Evolutionary conservation across 495 filamentous ascomycete genomes (phyloP).

Genomic region (Cercophora sp.): DNA sequence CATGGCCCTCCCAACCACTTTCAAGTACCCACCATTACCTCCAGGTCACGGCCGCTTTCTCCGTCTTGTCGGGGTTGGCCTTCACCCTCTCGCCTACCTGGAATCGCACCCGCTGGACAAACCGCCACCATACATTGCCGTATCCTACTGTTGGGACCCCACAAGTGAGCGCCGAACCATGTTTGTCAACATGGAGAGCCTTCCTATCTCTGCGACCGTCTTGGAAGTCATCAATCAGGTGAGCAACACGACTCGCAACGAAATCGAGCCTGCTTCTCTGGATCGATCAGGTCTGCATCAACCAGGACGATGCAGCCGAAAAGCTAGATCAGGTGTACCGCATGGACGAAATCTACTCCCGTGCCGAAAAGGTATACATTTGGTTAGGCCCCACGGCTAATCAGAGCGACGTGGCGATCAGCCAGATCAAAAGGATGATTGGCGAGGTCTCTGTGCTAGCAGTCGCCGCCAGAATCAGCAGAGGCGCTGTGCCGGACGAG

Average conservation of each 20-base stretch:
- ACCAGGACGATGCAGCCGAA: conserved; percentile 22
- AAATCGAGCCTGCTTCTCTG: neutral
- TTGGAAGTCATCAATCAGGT: neutral
- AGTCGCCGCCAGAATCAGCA: neutral
- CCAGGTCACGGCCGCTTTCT: neutral
- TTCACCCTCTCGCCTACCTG: neutral
- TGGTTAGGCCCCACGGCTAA: neutral
- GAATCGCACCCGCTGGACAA: neutral
- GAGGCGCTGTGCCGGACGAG: neutral
- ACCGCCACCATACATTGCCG: neutral
- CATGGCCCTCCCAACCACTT: neutral
- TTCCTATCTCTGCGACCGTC: neutral
- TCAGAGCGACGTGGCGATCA: neutral
- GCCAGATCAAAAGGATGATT: neutral
- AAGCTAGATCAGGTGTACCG: conserved; percentile 18
- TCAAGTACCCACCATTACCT: neutral
- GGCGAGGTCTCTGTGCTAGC: neutral
- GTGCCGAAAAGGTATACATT: neutral
- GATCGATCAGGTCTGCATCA: conserved; percentile 27
- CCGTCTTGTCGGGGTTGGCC: neutral
- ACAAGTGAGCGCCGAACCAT: neutral
- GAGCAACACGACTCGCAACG: neutral
- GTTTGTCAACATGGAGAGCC: neutral
- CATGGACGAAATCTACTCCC: conserved; percentile 25
- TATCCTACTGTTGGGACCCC: neutral